Base-by-base conservation (phyloP, 164 flowering plant genomes). In the Litsea cubeba region DNA sequence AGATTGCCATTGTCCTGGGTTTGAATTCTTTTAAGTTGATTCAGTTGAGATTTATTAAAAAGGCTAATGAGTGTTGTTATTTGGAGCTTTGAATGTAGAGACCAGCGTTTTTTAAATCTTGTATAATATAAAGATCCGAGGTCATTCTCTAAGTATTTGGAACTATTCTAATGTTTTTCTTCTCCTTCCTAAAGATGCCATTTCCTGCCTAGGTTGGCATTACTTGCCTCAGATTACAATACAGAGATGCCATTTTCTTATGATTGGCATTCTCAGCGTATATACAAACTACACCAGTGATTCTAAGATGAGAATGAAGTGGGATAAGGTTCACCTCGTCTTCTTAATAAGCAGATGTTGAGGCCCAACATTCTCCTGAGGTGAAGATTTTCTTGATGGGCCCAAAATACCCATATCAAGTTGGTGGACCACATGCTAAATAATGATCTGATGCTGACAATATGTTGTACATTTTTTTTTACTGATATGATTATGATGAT, bases 1-100 rank as follows among this genome's bases (percentile, higher is more conserved):
- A 76, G 71, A 68, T 15, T 20, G 77, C 81, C 87, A 84, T 83
- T 79, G 81, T 40, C 30, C 62, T 65, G 71, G 70, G 46, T 66
- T 50, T n/a, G 17, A 11, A 15, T 66, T 25, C 25, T 72, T 26
- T 67, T 69, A 30, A 73, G 23, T 28, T 71, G 26, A 57, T 67
- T 3, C 49, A 71, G 57, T 49, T 75, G 46, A 49, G 11, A 40
- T 40, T 63, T 18, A 30, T 28, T 69, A 25, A 62, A 3, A 28
- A 51, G 67, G 40, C 35, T 26, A 65, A 46, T 64, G 49, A 68
- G 73, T 68, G 50, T 77, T 77, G 76, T 65, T 72, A 35, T 75
- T 23, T 69, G 77, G 72, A 77, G 76, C 76, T 75, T 63, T 80
- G 76, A n/a, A 68, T 69, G 62, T 54, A 68, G 73, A 69, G 63